These are phyloP conservation scores for Circinella minor DNA, from an alignment of 371 early-diverging fungal species.

Conservation along the genomic window DNA sequence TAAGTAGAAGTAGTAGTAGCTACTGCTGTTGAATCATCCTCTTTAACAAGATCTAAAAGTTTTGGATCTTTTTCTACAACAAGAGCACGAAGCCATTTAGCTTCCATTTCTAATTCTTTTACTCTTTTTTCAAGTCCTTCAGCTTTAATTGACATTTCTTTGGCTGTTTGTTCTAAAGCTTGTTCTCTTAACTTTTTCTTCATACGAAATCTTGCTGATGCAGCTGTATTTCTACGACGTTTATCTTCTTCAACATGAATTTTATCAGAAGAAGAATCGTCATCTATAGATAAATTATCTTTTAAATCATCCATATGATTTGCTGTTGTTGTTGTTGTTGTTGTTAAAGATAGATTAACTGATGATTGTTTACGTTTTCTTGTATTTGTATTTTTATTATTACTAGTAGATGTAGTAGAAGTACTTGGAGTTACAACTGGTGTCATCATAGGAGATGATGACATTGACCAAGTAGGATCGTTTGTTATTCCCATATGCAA, in stretches of 20 bases:
- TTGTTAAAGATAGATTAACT: too few species aligned
- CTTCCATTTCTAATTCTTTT: conserved; percentile 88
- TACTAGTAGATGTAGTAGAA: neutral
- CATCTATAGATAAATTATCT: conserved; percentile 8
- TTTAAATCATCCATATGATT: neutral
- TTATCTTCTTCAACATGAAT: conserved; percentile 79
- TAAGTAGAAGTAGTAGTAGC: neutral
- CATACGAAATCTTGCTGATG: conserved; percentile 93
- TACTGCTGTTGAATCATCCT: too few species aligned
- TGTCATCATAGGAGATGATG: neutral
- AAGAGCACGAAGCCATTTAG: conserved; percentile 87
- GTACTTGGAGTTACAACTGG: neutral
- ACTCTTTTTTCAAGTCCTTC: conserved; percentile 75
- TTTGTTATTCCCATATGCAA: neutral
- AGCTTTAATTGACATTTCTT: conserved; percentile 79
- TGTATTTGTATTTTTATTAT: neutral
- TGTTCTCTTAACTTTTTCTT: conserved; percentile 92
- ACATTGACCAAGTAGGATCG: conserved; percentile 1
- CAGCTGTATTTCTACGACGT: conserved; percentile 92
- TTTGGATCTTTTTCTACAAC: conserved; percentile 79
- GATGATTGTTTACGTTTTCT: conserved; percentile 19
- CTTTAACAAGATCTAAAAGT: conserved; percentile 13
- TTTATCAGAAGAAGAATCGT: conserved; percentile 18
- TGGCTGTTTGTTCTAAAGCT: conserved; percentile 81
- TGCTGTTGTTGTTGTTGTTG: conserved; percentile 9